Evolutionary conservation across 2,329 filamentous ascomycete genomes (phyloP).

Genomic region (Capronia americana): DNA sequence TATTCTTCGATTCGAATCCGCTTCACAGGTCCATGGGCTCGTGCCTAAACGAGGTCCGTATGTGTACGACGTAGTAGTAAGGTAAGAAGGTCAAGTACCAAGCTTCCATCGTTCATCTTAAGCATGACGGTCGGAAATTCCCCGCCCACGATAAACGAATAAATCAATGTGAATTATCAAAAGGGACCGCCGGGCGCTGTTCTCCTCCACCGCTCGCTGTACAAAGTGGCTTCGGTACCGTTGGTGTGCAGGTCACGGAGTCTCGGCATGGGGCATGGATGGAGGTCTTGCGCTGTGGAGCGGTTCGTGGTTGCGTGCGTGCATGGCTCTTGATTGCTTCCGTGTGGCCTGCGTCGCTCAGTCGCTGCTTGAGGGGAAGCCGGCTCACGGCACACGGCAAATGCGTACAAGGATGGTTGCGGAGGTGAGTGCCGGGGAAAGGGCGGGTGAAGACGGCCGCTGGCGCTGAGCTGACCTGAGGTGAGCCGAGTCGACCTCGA

Average conservation of each 20-base stretch:
- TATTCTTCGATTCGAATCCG: neutral
- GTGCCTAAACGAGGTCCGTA: neutral
- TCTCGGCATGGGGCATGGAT: neutral
- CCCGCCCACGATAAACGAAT: neutral
- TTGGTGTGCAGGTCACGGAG: neutral
- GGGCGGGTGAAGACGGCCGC: neutral
- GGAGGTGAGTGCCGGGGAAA: neutral
- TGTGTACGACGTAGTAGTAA: neutral
- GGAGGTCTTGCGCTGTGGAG: neutral
- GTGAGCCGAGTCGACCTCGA: neutral
- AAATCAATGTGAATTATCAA: neutral
- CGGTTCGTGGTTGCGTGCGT: neutral
- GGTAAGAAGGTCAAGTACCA: constrained; percentile 7
- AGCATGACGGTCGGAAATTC: constrained; percentile 6
- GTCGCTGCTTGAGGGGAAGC: neutral
- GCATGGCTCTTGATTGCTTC: neutral
- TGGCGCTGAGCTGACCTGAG: neutral
- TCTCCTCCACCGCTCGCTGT: neutral
- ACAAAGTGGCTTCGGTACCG: neutral
- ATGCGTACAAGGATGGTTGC: neutral
- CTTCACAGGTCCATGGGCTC: neutral
- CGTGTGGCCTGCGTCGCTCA: neutral
- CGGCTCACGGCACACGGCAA: neutral
- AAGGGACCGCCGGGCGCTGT: neutral
- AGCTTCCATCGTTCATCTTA: constrained; percentile 13